Conservation (phyloP, 1,284 basidiomycete species). For the Agroathelia rolfsii region DNA sequence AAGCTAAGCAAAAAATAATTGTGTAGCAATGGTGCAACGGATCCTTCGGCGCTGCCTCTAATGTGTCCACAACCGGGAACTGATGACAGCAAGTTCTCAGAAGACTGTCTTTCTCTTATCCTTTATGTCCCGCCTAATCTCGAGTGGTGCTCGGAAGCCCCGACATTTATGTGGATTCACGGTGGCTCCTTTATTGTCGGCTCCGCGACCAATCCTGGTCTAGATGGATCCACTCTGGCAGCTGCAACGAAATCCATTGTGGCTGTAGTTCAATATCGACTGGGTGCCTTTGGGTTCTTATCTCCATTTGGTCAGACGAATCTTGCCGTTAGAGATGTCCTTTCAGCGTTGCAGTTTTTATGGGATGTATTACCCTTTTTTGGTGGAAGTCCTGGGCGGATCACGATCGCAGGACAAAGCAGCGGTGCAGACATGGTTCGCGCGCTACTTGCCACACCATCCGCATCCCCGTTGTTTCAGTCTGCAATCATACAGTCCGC, state of each 20-base stretch:
- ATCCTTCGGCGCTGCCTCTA: conserved; percentile 49
- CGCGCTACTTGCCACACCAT: conserved; percentile 58
- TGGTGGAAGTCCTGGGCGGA: conserved; percentile 55
- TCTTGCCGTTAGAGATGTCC: conserved; percentile 61
- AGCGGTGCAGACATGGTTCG: conserved; percentile 77
- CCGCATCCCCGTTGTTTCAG: conserved; percentile 55
- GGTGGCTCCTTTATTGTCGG: conserved; percentile 78
- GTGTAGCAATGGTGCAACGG: conserved; percentile 42
- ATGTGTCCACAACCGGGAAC: conserved; percentile 58
- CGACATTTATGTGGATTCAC: too few relatives aligned
- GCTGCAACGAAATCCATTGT: conserved; percentile 68
- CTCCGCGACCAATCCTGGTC: conserved; percentile 58
- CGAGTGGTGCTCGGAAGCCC: conserved; percentile 38
- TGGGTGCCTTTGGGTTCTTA: conserved; percentile 76
- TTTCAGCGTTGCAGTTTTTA: conserved; percentile 62
- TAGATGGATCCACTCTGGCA: conserved; percentile 75
- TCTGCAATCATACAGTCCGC: conserved; percentile 78
- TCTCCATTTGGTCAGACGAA: conserved; percentile 61
- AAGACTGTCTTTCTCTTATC: conserved; percentile 73
- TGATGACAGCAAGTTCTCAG: conserved; percentile 40
- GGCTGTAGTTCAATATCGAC: conserved; percentile 77
- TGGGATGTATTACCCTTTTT: conserved; percentile 53
- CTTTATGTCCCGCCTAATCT: conserved; percentile 61
- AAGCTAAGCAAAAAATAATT: too few relatives aligned
- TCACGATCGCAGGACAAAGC: conserved; percentile 85